Conservation (phyloP, 2,329 filamentous ascomycete genomes). For the Claviceps sp. region DNA sequence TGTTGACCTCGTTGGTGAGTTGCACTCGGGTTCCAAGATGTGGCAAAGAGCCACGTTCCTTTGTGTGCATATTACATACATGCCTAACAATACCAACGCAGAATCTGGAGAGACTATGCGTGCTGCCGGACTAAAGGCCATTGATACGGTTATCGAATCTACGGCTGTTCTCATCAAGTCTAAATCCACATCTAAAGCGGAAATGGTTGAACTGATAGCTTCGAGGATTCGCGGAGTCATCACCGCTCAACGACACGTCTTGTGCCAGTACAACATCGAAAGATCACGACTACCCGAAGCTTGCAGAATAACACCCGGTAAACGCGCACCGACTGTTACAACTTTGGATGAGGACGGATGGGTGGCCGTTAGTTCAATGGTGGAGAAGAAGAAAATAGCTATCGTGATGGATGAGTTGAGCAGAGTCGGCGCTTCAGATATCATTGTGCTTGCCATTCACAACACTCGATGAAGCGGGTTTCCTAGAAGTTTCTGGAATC, state of each 20-base stretch:
- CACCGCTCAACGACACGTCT: conserved; percentile 81
- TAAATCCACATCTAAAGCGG: conserved; percentile 64
- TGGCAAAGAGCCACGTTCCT: not conserved
- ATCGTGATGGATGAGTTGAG: conserved; percentile 75
- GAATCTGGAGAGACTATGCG: conserved; percentile 98
- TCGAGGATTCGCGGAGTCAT: conserved; percentile 87
- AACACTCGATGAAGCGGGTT: conserved; percentile 46
- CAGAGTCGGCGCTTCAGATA: conserved; percentile 66
- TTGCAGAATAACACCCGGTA: conserved; percentile 75
- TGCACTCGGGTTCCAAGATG: not conserved
- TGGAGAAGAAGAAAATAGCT: conserved; percentile 75
- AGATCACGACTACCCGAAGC: conserved; percentile 54
- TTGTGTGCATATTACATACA: not conserved
- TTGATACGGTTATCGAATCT: conserved; percentile 82
- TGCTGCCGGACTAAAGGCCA: conserved; percentile 83
- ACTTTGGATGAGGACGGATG: conserved; percentile 76
- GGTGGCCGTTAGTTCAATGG: conserved; percentile 93
- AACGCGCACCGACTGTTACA: conserved; percentile 86
- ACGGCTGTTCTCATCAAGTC: conserved; percentile 89
- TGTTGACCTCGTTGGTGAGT: conserved; percentile 87
- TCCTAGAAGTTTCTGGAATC: not conserved
- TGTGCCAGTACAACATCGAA: conserved; percentile 93
- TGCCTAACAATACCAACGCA: conserved; percentile 21
- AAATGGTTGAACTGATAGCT: conserved; percentile 71
- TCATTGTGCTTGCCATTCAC: conserved; percentile 73